Base-by-base conservation (phyloP, 768 basidiomycete genomes). In the Dacryopinax primogenitus region DNA sequence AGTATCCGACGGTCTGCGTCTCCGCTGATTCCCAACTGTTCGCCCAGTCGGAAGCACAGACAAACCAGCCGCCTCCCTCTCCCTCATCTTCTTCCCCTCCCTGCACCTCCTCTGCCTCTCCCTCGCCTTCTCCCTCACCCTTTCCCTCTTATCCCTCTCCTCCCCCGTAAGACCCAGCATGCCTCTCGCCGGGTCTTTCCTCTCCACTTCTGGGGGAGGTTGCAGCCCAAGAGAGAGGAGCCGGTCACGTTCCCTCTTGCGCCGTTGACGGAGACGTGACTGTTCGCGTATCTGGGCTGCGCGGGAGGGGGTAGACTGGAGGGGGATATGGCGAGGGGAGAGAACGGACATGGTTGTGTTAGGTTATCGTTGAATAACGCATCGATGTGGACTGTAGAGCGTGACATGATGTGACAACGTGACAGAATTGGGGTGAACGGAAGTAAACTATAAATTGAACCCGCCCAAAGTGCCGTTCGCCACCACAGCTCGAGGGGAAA, bases 31-130 rank as follows among this genome's bases (percentile, higher is more conserved):
- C n/a, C n/a, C n/a, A n/a, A 44, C 3, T 23, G 18, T 44, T 15
- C 18, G 41, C 41, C 41, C 7, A 15, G 6, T 3, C 41, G 6
- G 41, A 15, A 6, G 18, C 41, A 44, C 7, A 6, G 6, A 15
- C 41, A 44, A 23, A 15, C 18, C 41, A 4, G 41, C 18, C 41
- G 4, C 41, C 41, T 6, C 41, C 6, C 16, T 15, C 41, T 30
- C 32, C 9, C 13, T 30, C 7, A 23, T 3, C 11, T 30, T 13
- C 51, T 58, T 58, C 13, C 26, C 51, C 51, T 58, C 51, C 51
- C 51, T 58, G 18, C 51, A 58, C 51, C 51, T 58, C 51, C 51
- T 58, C 51, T 58, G 51, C 51, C 51, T 58, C 30, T 58, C 51
- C 13, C 51, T 13, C 51, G 51, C 51, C 30, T 58, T 58, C 51